Evolutionary conservation across 441 rosid genomes (phyloP), one percentile per base, ranked within the genome.

Genomic region (Bocquillonia castaneifolia): DNA sequence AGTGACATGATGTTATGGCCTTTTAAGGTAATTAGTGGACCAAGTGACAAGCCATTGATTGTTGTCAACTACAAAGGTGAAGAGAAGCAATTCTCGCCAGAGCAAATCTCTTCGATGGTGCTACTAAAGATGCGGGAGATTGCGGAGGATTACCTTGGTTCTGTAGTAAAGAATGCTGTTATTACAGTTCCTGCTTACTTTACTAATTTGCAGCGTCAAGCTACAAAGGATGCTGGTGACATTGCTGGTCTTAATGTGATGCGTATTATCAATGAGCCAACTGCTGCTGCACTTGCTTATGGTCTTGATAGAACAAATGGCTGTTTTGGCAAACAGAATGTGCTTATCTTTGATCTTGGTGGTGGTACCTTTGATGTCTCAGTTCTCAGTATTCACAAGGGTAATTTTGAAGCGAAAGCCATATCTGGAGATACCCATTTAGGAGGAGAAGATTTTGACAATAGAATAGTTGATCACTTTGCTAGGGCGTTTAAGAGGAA

Each of bases 161-260:
- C 40, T 36, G 10, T 10, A 3, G 10, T 36, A 4, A 36, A 36
- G 76, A 81, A 84, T 65, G 86, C 90, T 0, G 88, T 85, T 0
- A 82, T 84, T 7, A 88, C 87, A 0, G 90, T 88, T 0, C 93
- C 90, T 10, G 89, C 90, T 32, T 87, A 83, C 55, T 87, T 87
- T 76, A 86, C 81, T 32, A n/a, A n/a, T n/a, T n/a, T n/a, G 84
- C 88, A 86, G 79, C 83, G 89, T 66, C 89, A 85, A 31, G 89
- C 88, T 0, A 83, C 92, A 0, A 87, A 87, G 76, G 92, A 87
- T 34, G 89, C 88, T 0, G 85, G 89, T 23, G 88, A 80, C n/a
- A 87, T 87, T 28, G 60, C 87, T 31, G 90, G 92, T 32, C 82
- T 87, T 54, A 87, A 87, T n/a, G n/a, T n/a, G n/a, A n/a, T n/a